Evolutionary conservation across 1,139 yeast genomes (phyloP).

Genomic region (Sugiyamaella xylanicola): DNA sequence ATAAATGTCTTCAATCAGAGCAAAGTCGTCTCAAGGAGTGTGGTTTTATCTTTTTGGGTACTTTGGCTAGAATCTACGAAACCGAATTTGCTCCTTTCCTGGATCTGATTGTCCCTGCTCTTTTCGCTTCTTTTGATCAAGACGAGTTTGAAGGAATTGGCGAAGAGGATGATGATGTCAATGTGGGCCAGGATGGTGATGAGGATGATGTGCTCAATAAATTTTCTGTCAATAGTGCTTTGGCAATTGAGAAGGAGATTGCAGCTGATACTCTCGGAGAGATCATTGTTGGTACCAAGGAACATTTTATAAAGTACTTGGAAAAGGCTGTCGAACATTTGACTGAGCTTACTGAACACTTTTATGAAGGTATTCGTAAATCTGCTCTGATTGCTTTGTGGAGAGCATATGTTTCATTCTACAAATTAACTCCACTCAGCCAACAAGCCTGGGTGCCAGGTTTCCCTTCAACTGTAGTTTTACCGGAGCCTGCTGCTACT

Average conservation of each 20-base stretch:
- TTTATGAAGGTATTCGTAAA: constrained; percentile 85
- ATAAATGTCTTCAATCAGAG: constrained; percentile 72
- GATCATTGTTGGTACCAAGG: constrained; percentile 82
- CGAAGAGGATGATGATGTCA: constrained; percentile 40
- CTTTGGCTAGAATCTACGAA: constrained; percentile 93
- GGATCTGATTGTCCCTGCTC: constrained; percentile 78
- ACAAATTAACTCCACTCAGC: constrained; percentile 44
- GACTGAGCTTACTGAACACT: constrained; percentile 74
- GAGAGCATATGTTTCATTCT: constrained; percentile 77
- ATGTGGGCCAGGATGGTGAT: constrained; percentile 35
- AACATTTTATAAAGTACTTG: constrained; percentile 74
- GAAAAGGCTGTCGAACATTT: constrained; percentile 69
- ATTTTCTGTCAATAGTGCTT: constrained; percentile 87
- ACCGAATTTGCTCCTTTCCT: constrained; percentile 86
- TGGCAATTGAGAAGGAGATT: constrained; percentile 94
- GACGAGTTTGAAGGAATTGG: constrained; percentile 45
- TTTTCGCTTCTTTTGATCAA: constrained; percentile 81
- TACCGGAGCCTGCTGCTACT: constrained; percentile 49
- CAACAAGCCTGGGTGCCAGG: constrained; percentile 66
- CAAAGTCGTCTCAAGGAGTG: constrained; percentile 90
- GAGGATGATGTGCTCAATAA: constrained; percentile 62
- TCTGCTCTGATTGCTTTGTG: constrained; percentile 81
- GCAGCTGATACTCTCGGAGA: constrained; percentile 94
- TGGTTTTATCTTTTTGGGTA: constrained; percentile 91
- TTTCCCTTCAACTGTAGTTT: constrained; percentile 51